Evolutionary conservation across 2,329 filamentous ascomycete species (phyloP).

Genomic region (Nemania abortiva): DNA sequence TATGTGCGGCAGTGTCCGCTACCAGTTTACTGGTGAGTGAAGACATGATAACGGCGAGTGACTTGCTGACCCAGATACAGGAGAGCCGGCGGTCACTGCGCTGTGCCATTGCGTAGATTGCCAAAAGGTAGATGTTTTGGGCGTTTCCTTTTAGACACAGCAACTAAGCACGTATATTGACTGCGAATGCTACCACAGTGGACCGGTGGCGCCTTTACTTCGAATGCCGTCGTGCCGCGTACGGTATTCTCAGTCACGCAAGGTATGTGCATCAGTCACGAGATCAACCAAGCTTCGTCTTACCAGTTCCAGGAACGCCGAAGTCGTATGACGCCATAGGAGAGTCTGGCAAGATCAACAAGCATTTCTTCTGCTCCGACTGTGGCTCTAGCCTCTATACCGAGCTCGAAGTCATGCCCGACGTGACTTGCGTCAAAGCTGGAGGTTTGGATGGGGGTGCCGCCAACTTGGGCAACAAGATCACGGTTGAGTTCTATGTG

Average conservation of each 20-base stretch:
- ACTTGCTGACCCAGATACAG: conserved; percentile 16
- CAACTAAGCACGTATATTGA: background rate
- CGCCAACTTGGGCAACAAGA: conserved; percentile 25
- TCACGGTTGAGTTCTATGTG: conserved; percentile 25
- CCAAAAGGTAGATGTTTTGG: conserved; percentile 17
- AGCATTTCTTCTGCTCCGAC: conserved; percentile 31
- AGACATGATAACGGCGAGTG: background rate
- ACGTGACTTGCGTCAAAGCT: conserved; percentile 29
- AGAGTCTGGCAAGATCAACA: conserved; percentile 29
- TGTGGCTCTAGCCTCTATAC: conserved; percentile 31
- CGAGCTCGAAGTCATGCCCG: conserved; percentile 31
- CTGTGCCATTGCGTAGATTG: conserved; percentile 31
- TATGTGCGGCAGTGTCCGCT: conserved; percentile 28
- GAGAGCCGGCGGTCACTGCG: conserved; percentile 27
- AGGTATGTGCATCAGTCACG: conserved; percentile 14
- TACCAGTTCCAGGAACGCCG: conserved; percentile 9
- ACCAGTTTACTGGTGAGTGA: conserved; percentile 30
- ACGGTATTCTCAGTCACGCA: conserved; percentile 25
- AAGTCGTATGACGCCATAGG: conserved; percentile 19
- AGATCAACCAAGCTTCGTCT: background rate
- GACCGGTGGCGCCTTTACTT: conserved; percentile 26
- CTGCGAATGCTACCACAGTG: conserved; percentile 6
- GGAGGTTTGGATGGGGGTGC: conserved; percentile 24
- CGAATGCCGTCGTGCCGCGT: conserved; percentile 25
- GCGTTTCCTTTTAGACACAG: too few species aligned